A percentile compares a stretch with the other conserved stretches of the same genome.
Evolutionary conservation across 192 early-diverging fungal species (phyloP).

Genomic region (Backusella westeae): DNA sequence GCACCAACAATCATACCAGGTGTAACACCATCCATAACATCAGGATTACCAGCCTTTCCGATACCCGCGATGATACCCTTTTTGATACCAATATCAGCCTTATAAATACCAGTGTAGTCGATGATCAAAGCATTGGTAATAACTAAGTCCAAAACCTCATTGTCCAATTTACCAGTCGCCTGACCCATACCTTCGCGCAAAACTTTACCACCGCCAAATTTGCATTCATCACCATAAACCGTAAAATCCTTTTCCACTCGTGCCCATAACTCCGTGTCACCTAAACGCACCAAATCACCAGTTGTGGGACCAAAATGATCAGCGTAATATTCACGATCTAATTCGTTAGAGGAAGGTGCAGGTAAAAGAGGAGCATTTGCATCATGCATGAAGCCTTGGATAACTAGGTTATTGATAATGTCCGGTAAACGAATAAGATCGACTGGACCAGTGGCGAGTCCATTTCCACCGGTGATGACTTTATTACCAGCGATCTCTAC

Average conservation of each 20-base stretch:
- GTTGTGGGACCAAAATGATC: slow-evolving; percentile 92
- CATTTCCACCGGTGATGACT: slow-evolving; percentile 84
- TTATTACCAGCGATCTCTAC: slow-evolving; percentile 82
- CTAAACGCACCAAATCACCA: slow-evolving; percentile 86
- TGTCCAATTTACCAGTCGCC: slow-evolving; percentile 57
- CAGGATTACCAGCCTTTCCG: slow-evolving; percentile 97
- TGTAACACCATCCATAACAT: slow-evolving; percentile 93
- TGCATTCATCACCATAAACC: slow-evolving; percentile 91
- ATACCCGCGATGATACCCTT: slow-evolving; percentile 86
- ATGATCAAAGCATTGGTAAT: slow-evolving; percentile 93
- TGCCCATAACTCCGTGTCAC: slow-evolving; percentile 80
- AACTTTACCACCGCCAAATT: slow-evolving; percentile 96
- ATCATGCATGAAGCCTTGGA: slow-evolving; percentile 63
- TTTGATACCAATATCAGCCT: slow-evolving; percentile 96
- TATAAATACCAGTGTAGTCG: slow-evolving; percentile 94
- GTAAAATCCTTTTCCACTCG: slow-evolving; percentile 91
- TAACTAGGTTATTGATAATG: slow-evolving; percentile 50
- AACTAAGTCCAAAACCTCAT: slow-evolving; percentile 85
- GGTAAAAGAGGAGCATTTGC: slow-evolving; percentile 51
- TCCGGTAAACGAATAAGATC: slow-evolving; percentile 44
- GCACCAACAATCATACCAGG: slow-evolving; percentile 88
- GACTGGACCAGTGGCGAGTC: slow-evolving; percentile 73
- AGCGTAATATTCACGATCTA: slow-evolving; percentile 81
- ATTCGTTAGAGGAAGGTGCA: slow-evolving; percentile 45
- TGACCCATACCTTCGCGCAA: slow-evolving; percentile 97